These are phyloP conservation scores for Salix dunnii DNA, from an alignment of 345 rosid species.

Conservation along the genomic window DNA sequence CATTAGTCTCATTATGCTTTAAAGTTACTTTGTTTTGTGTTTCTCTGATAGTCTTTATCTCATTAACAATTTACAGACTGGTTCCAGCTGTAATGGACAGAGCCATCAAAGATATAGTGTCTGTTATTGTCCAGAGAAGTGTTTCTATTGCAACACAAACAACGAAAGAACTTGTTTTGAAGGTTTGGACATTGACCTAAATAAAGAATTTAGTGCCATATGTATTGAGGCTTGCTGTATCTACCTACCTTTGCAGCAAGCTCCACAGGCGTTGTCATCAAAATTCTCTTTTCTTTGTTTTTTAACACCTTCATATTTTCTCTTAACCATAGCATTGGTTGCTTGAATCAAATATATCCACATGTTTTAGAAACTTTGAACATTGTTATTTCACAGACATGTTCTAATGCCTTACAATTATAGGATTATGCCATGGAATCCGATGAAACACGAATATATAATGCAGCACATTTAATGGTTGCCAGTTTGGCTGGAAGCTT, in stretches of 20 bases:
- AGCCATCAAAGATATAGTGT: slow-evolving; percentile 89
- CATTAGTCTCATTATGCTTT: slow-evolving; percentile 2
- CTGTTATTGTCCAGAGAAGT: slow-evolving; percentile 92
- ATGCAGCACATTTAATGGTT: slow-evolving; percentile 97
- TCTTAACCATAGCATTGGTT: neutral
- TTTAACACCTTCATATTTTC: neutral
- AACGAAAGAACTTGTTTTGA: slow-evolving; percentile 93
- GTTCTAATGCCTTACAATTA: neutral
- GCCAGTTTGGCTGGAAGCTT: slow-evolving; percentile 99
- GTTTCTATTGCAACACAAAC: slow-evolving; percentile 98
- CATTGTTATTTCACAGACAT: neutral
- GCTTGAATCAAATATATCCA: neutral
- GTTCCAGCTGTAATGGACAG: slow-evolving; percentile 92
- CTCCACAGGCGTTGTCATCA: neutral
- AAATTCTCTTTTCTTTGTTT: neutral
- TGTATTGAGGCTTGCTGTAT: neutral
- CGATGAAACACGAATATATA: slow-evolving; percentile 83
- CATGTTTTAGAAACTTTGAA: neutral
- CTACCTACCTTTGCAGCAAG: slow-evolving; percentile 12
- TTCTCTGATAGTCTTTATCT: neutral
- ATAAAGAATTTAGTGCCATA: neutral
- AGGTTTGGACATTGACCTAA: slow-evolving; percentile 47
- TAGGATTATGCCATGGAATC: slow-evolving; percentile 93
- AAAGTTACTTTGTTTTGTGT: neutral
- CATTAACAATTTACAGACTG: slow-evolving; percentile 43